phyloP scores from a whole-genome alignment of 139 green algal genomes.

The Tetradesmus lagerheimii region DNA sequence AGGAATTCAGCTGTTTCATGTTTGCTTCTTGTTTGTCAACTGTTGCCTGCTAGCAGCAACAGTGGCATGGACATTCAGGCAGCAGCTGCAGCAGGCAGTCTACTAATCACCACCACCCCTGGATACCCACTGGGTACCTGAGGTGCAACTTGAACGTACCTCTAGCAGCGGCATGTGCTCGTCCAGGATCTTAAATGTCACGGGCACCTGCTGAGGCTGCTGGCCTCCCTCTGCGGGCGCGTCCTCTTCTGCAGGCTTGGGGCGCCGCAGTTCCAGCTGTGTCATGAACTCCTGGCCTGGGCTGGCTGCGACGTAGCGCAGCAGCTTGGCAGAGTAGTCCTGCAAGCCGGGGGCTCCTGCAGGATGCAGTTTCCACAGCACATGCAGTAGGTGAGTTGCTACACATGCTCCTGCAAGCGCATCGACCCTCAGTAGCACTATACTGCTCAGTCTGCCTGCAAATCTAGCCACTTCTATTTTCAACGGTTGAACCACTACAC shows the following conservation, averaged over 20 bases:
- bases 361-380: not conserved
- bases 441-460: not conserved
- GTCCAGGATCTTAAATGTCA: conserved; percentile 75
- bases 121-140: no score
- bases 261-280: conserved; percentile 53
- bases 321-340: conserved; percentile 68
- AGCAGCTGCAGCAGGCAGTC: not conserved
- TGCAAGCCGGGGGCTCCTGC: conserved; percentile 45
- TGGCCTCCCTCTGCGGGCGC: not conserved
- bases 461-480: no score
- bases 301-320: conserved; percentile 63
- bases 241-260: conserved; percentile 33
- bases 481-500: no score
- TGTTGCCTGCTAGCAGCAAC: no score
- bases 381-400: not conserved
- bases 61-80: not conserved
- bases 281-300: conserved; percentile 65
- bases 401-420: not conserved
- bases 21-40: no score
- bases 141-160: conserved; percentile 2
- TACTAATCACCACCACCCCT: not conserved
- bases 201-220: conserved; percentile 1
- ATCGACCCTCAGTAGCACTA: not conserved
- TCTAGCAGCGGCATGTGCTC: conserved; percentile 69
- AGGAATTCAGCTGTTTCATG: no score